phyloP scores from a whole-genome alignment of 306 rosid species.

The Cicer pinnatifidum region DNA sequence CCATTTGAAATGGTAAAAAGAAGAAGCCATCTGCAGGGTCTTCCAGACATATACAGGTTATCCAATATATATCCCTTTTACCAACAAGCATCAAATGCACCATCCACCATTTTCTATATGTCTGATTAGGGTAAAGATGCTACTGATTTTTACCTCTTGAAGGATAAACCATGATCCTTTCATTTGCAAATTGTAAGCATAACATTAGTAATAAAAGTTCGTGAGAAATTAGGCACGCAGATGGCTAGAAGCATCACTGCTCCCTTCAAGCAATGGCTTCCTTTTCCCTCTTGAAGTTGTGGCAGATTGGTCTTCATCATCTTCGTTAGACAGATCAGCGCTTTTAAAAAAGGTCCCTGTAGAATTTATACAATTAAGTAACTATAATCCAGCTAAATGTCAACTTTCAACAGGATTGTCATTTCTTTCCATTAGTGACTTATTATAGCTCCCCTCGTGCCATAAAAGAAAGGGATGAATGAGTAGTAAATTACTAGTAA shows the following conservation, averaged over 20 bases:
- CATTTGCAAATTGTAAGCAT: slow-evolving; percentile 18
- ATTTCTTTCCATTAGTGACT: slow-evolving; percentile 27
- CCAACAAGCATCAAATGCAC: slow-evolving; percentile 30
- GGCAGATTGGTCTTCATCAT: slow-evolving; percentile 50
- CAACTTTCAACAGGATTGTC: slow-evolving; percentile 29
- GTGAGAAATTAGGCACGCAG: slow-evolving; percentile 45
- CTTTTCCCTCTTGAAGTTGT: slow-evolving; percentile 42
- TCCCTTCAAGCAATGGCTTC: slow-evolving; percentile 71
- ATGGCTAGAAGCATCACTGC: slow-evolving; percentile 39
- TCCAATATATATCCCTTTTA: neutral
- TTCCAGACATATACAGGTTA: slow-evolving; percentile 25
- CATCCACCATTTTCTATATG: slow-evolving; percentile 35
- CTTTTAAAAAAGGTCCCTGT: slow-evolving; percentile 69
- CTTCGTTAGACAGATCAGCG: slow-evolving; percentile 52
- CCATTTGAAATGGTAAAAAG: too few relatives aligned
- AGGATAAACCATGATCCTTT: slow-evolving; percentile 29
- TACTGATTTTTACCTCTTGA: slow-evolving; percentile 35
- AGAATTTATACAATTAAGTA: slow-evolving; percentile 34
- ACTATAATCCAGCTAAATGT: neutral
- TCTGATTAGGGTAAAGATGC: slow-evolving; percentile 11
- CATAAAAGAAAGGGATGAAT: neutral
- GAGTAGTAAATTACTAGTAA: slow-evolving; percentile 3
- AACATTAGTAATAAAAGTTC: slow-evolving; percentile 1
- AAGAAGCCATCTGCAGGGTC: neutral
- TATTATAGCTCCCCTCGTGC: neutral